These are phyloP conservation scores for Leccinellum rugosiceps DNA, from an alignment of 768 basidiomycete genomes.

Conservation along the genomic window DNA sequence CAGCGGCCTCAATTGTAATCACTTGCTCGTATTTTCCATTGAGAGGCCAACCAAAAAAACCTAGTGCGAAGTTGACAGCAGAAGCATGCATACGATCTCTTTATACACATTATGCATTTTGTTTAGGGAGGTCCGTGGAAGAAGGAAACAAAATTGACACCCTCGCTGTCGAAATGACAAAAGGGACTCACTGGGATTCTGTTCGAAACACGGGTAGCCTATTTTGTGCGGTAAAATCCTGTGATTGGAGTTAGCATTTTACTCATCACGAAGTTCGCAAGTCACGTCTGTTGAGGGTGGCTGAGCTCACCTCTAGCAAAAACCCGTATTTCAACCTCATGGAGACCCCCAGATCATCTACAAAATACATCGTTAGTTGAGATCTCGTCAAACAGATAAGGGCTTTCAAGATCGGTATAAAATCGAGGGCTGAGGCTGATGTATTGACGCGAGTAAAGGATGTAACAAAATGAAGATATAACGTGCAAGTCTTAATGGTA, in stretches of 20 bases:
- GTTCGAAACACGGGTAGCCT: constrained; percentile 78
- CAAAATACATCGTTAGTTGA: not conserved
- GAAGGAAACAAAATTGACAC: not conserved
- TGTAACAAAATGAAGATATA: not conserved
- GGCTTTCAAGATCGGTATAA: too few species aligned
- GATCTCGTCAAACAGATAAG: not conserved
- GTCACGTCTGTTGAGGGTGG: constrained; percentile 2
- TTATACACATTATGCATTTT: not conserved
- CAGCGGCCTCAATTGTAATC: constrained; percentile 64
- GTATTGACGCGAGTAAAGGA: not conserved
- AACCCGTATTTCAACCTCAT: constrained; percentile 78
- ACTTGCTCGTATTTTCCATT: constrained; percentile 73
- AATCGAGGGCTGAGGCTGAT: not conserved
- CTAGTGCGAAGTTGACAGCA: constrained; percentile 64
- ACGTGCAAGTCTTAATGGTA: constrained; percentile 1
- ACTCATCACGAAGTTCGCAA: not conserved
- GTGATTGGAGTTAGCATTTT: constrained; percentile 23
- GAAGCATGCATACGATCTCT: constrained; percentile 74
- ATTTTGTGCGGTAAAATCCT: constrained; percentile 58
- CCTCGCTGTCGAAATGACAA: not conserved
- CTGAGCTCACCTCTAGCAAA: constrained; percentile 50
- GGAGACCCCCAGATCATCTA: constrained; percentile 67
- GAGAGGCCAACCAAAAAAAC: constrained; percentile 75
- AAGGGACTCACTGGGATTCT: constrained; percentile 57
- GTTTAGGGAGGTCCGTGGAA: not conserved